Conservation (phyloP, 2,329 filamentous ascomycete species). For the Penicillium thymicola region DNA sequence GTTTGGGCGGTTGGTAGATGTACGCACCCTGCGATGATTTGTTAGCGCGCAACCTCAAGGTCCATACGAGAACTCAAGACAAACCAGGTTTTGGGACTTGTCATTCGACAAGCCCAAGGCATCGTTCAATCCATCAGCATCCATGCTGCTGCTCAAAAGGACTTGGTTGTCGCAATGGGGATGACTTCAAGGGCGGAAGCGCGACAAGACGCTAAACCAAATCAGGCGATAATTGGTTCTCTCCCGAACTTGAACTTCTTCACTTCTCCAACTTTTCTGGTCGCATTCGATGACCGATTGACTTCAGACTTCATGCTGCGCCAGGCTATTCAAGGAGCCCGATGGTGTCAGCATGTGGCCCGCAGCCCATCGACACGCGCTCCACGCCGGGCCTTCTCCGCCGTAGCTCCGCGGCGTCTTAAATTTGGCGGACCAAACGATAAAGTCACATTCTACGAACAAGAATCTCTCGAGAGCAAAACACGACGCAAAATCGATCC, state of each 20-base stretch:
- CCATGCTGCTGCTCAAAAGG: conserved; percentile 15
- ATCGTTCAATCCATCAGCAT: conserved; percentile 24
- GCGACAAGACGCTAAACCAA: conserved; percentile 30
- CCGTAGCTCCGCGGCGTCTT: conserved; percentile 28
- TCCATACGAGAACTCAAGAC: neutral
- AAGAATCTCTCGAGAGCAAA: conserved; percentile 37
- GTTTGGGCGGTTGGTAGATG: conserved; percentile 56
- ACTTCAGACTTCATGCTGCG: conserved; percentile 42
- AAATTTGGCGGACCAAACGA: conserved; percentile 39
- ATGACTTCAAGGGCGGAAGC: conserved; percentile 21
- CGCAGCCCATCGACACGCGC: conserved; percentile 31
- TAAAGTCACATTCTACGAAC: conserved; percentile 45
- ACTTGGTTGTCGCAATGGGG: conserved; percentile 13
- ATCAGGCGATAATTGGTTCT: conserved; percentile 30
- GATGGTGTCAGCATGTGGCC: conserved; percentile 43
- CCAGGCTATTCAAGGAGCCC: conserved; percentile 43
- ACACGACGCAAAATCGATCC: conserved; percentile 37
- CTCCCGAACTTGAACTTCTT: conserved; percentile 20
- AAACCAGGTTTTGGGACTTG: conserved; percentile 32
- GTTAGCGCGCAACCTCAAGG: conserved; percentile 15
- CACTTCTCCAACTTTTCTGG: conserved; percentile 9
- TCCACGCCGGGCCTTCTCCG: conserved; percentile 32
- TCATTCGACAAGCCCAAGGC: conserved; percentile 24
- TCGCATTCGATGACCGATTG: conserved; percentile 34
- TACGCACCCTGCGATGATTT: conserved; percentile 55